These are phyloP conservation scores for Serendipita sp. DNA, from an alignment of 768 basidiomycete species.

Conservation along the genomic window DNA sequence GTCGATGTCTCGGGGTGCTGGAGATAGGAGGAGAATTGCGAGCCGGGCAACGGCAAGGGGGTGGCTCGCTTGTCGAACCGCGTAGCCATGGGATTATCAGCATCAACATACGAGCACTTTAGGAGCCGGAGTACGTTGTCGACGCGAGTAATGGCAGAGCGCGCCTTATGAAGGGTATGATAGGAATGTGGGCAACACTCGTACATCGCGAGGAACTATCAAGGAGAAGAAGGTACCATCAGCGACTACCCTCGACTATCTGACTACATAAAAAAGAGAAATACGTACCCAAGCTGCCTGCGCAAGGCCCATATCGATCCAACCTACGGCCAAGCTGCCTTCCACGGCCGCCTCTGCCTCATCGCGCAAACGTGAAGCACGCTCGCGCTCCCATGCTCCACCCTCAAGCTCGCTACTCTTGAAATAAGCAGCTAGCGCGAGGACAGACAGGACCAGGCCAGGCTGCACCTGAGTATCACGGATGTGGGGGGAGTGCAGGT, in stretches of 20 bases:
- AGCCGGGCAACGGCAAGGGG: conserved; percentile 24
- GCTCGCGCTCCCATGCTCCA: not conserved
- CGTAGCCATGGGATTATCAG: conserved; percentile 34
- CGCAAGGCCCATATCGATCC: not conserved
- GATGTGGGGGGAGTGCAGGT: conserved; percentile 1
- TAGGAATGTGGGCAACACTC: conserved; percentile 59
- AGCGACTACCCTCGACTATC: not conserved
- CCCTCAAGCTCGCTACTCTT: conserved; percentile 1
- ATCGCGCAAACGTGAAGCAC: not conserved
- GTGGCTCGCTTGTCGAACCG: conserved; percentile 34
- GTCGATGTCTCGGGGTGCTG: too few relatives aligned
- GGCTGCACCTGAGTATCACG: conserved; percentile 6
- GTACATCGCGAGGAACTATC: conserved; percentile 57
- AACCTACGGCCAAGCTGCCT: not conserved
- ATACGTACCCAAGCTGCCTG: not conserved
- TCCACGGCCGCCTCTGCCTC: not conserved
- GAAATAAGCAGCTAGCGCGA: not conserved
- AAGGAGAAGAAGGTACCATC: too few relatives aligned
- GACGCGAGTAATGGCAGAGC: conserved; percentile 37
- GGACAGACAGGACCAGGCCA: not conserved
- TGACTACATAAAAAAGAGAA: not conserved
- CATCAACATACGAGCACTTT: conserved; percentile 39
- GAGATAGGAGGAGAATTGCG: too few relatives aligned
- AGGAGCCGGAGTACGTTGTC: conserved; percentile 48
- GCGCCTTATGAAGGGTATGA: conserved; percentile 38